Evolutionary conservation across 257 asterid species (phyloP).

Genomic region (Petunia axillaris): DNA sequence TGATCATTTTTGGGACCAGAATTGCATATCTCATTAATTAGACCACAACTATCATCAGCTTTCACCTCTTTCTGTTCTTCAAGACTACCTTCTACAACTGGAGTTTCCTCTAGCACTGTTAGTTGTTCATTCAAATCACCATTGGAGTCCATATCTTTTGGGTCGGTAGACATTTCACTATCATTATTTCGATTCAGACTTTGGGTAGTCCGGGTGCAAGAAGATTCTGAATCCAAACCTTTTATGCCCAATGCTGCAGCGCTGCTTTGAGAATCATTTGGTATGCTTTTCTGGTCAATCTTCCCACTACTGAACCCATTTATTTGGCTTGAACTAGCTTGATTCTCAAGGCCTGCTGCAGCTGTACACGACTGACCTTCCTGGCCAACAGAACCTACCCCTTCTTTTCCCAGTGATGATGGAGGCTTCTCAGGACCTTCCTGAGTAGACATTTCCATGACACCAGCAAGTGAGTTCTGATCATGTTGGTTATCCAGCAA

Average conservation of each 20-base stretch:
- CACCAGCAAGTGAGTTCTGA: slow-evolving; percentile 45
- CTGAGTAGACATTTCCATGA: slow-evolving; percentile 40
- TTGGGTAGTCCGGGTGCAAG: slow-evolving; percentile 50
- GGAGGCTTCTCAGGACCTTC: slow-evolving; percentile 40
- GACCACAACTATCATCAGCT: slow-evolving; percentile 41
- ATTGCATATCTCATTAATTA: slow-evolving; percentile 38
- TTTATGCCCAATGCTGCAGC: slow-evolving; percentile 42
- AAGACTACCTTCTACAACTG: slow-evolving; percentile 39
- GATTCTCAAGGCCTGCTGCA: slow-evolving; percentile 44
- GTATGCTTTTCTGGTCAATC: slow-evolving; percentile 38
- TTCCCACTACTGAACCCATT: slow-evolving; percentile 49
- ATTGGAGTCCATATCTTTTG: slow-evolving; percentile 43
- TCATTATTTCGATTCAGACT: slow-evolving; percentile 50
- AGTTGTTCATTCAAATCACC: slow-evolving; percentile 39
- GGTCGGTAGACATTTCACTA: slow-evolving; percentile 42
- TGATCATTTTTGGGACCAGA: slow-evolving; percentile 44
- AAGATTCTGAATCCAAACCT: slow-evolving; percentile 64
- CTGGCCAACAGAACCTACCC: slow-evolving; percentile 38
- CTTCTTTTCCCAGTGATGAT: slow-evolving; percentile 40
- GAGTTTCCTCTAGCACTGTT: slow-evolving; percentile 35
- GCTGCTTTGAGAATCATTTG: slow-evolving; percentile 41
- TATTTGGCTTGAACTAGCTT: slow-evolving; percentile 46
- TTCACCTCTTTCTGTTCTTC: slow-evolving; percentile 49
- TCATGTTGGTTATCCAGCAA: slow-evolving; percentile 41
- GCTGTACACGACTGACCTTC: slow-evolving; percentile 45